Evolutionary conservation across 805 yeast genomes (phyloP).

Genomic region (Teunomyces tritomae): DNA sequence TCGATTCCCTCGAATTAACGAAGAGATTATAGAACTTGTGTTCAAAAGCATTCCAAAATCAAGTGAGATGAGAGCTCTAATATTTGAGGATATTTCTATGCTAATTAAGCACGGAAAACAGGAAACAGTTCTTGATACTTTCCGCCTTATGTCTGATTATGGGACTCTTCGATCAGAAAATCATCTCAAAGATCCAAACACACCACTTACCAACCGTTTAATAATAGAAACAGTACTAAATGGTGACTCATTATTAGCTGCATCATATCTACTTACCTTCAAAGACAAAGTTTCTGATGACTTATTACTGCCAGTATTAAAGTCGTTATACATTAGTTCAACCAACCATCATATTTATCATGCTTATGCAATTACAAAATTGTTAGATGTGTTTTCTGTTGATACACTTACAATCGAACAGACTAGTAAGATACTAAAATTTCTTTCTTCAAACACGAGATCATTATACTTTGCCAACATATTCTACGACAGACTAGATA

Average conservation of each 20-base stretch:
- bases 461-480: conserved; percentile 9
- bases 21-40: conserved; percentile 16
- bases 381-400: conserved; percentile 5
- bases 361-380: conserved; percentile 6
- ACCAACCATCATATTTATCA: conserved; percentile 5
- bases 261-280: conserved; percentile 13
- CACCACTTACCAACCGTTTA: conserved; percentile 12
- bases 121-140: background rate
- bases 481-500: conserved; percentile 1
- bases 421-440: conserved; percentile 2
- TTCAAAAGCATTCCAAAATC: conserved; percentile 14
- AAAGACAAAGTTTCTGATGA: background rate
- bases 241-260: conserved; percentile 24
- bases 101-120: conserved; percentile 5
- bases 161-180: background rate
- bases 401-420: background rate
- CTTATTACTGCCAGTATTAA: conserved; percentile 8
- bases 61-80: conserved; percentile 16
- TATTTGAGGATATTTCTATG: conserved; percentile 16
- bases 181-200: background rate
- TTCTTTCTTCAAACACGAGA: conserved; percentile 5
- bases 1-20: conserved; percentile 15
- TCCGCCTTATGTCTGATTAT: background rate
- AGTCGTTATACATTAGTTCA: conserved; percentile 10
- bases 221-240: conserved; percentile 14